Evolutionary conservation across 108 stramenopile species (phyloP).

Genomic region (Bacterosira constricta): DNA sequence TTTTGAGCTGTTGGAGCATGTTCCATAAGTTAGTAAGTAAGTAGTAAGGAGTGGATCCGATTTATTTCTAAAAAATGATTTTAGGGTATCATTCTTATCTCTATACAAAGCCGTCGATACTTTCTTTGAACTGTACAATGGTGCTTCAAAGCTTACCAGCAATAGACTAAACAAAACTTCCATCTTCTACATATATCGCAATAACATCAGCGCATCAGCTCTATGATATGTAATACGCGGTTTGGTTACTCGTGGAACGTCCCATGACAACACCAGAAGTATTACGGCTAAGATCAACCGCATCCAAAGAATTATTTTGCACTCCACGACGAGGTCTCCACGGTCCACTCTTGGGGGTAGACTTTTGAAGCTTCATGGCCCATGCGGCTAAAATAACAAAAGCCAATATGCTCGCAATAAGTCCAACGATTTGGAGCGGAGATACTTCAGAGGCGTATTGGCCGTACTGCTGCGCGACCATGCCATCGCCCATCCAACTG

Average conservation of each 20-base stretch:
- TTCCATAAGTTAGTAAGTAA: too few relatives aligned
- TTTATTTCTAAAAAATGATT: too few relatives aligned
- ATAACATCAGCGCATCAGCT: too few relatives aligned
- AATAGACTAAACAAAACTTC: too few relatives aligned
- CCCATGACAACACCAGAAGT: slow-evolving; percentile 7
- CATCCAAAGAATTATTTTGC: not conserved
- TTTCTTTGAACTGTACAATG: too few relatives aligned
- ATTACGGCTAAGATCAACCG: not conserved
- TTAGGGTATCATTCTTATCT: too few relatives aligned
- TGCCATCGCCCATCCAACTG: not conserved
- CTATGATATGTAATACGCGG: slow-evolving; percentile 5
- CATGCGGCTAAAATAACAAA: slow-evolving; percentile 21
- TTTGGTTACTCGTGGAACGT: slow-evolving; percentile 14
- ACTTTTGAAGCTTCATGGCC: slow-evolving; percentile 16
- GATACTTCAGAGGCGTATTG: slow-evolving; percentile 30
- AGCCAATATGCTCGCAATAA: slow-evolving; percentile 18
- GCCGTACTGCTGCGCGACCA: slow-evolving; percentile 15
- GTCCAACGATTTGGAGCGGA: slow-evolving; percentile 32
- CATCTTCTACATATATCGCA: too few relatives aligned
- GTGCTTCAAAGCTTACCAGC: too few relatives aligned
- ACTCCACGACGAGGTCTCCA: slow-evolving; percentile 41
- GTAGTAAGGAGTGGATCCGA: too few relatives aligned
- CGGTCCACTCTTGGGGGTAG: slow-evolving; percentile 19
- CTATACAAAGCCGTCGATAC: too few relatives aligned
- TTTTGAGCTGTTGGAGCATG: too few relatives aligned